Conservation (phyloP, 225 moss, liverwort and hornwort genomes). For the Sphagnum contortum region DNA sequence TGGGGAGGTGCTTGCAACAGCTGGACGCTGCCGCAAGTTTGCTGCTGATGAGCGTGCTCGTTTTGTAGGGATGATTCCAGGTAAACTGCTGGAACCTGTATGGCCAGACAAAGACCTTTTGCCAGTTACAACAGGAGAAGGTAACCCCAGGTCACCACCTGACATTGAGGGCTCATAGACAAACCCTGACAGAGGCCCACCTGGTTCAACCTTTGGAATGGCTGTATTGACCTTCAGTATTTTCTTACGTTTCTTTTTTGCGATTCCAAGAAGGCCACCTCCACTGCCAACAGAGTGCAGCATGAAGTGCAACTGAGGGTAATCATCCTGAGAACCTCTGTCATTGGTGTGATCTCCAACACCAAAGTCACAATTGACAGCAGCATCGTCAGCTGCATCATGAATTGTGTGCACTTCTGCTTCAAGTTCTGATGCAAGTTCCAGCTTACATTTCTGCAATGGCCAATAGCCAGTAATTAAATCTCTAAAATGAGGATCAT, state of each 20-base stretch:
- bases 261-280: too few relatives aligned
- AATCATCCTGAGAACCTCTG: conserved; percentile 4
- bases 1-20: conserved; percentile 33
- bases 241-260: too few relatives aligned
- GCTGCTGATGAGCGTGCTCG: conserved; percentile 60
- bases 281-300: too few relatives aligned
- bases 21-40: conserved; percentile 28
- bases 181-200: conserved; percentile 19
- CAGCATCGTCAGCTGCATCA: too few relatives aligned
- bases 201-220: conserved; percentile 27
- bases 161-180: conserved; percentile 28
- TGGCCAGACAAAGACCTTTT: conserved; percentile 35
- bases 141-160: conserved; percentile 33
- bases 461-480: too few relatives aligned
- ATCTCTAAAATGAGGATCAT: too few relatives aligned
- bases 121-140: conserved; percentile 63
- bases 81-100: conserved; percentile 29
- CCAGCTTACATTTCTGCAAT: too few relatives aligned
- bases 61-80: conserved; percentile 73
- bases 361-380: too few relatives aligned
- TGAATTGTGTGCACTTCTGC: too few relatives aligned
- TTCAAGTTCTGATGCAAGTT: too few relatives aligned
- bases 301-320: too few relatives aligned
- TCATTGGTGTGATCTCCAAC: conserved; percentile 9
- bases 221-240: too few relatives aligned